Percentiles rank a stretch among this genome's conserved stretches.
Evolutionary conservation across 306 rosid genomes (phyloP).

Genomic region (Ammopiptanthus mongolicus): DNA sequence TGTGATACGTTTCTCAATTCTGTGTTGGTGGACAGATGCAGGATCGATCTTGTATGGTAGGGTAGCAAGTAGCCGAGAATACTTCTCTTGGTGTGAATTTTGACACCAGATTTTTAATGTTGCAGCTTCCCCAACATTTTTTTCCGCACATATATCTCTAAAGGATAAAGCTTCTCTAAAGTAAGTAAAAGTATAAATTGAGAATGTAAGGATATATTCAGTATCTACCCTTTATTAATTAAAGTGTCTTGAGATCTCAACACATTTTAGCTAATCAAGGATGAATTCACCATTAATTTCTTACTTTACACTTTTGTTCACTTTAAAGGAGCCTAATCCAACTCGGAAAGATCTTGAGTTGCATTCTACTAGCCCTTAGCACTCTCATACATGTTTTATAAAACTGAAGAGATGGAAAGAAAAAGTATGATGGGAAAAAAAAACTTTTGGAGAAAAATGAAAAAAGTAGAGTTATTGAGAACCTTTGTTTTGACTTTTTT

Average conservation of each 20-base stretch:
- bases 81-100: not conserved
- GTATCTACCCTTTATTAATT: too few relatives aligned
- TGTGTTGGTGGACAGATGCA: conserved; percentile 9
- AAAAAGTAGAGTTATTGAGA: too few relatives aligned
- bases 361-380: not conserved
- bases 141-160: not conserved
- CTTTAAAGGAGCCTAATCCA: too few relatives aligned
- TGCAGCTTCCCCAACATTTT: not conserved
- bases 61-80: not conserved
- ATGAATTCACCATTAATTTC: too few relatives aligned
- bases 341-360: not conserved
- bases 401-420: not conserved
- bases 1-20: conserved; percentile 1
- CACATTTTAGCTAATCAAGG: too few relatives aligned
- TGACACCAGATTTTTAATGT: not conserved
- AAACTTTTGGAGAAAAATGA: not conserved
- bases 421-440: not conserved
- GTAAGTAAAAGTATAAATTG: too few relatives aligned
- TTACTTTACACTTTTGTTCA: too few relatives aligned
- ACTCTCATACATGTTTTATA: not conserved
- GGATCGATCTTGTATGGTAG: not conserved
- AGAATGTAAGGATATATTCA: too few relatives aligned
- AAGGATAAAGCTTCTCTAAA: too few relatives aligned
- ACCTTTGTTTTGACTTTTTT: too few relatives aligned
- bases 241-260: too few relatives aligned